These are phyloP conservation scores for Ichthyophthirius multifiliis DNA, from an alignment of 169 alveolate genomes.

Conservation along the genomic window DNA sequence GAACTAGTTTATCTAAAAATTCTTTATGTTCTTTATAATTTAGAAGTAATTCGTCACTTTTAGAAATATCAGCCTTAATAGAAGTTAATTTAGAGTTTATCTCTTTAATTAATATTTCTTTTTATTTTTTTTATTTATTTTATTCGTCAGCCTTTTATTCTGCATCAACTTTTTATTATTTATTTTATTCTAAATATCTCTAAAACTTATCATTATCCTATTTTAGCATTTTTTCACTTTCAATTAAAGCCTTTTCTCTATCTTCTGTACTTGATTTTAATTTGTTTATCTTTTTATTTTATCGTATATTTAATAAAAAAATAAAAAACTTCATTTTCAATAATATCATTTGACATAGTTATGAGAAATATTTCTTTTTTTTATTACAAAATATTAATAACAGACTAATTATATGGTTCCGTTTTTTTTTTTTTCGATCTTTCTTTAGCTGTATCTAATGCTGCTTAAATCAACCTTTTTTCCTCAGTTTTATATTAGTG, in stretches of 20 bases:
- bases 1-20: conserved; percentile 40
- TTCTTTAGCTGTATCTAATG: neutral
- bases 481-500: neutral
- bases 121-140: conserved; percentile 17
- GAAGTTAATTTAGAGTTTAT: conserved; percentile 27
- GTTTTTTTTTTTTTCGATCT: neutral
- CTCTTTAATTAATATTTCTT: conserved; percentile 22
- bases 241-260: conserved; percentile 25
- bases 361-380: conserved; percentile 16
- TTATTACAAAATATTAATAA: neutral
- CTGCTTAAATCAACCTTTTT: neutral
- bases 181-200: conserved; percentile 25
- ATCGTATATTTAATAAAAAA: neutral
- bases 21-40: conserved; percentile 39
- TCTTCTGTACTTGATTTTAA: conserved; percentile 20
- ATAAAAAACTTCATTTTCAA: neutral
- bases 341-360: conserved; percentile 18
- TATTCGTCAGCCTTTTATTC: conserved; percentile 30
- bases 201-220: conserved; percentile 30
- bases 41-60: conserved; percentile 38
- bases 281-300: conserved; percentile 7
- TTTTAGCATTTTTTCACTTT: conserved; percentile 27
- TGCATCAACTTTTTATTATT: conserved; percentile 33
- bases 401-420: neutral
- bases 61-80: conserved; percentile 34